A percentile compares a stretch with the other conserved stretches of the same genome.
Conservation (phyloP, 1,284 basidiomycete species). For the Sparassis latifolia region DNA sequence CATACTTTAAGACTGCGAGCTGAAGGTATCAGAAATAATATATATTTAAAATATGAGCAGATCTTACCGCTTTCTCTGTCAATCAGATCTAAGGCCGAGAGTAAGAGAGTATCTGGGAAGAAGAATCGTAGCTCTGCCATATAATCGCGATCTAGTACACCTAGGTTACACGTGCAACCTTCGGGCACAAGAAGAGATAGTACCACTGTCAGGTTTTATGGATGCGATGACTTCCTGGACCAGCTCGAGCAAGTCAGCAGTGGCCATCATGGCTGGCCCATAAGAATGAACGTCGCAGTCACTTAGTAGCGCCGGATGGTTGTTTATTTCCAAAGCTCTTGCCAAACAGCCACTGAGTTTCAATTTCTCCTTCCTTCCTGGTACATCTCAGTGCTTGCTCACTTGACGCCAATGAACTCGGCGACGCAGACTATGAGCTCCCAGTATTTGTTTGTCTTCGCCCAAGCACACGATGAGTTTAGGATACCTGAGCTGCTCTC, state of each 20-base stretch:
- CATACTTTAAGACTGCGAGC: conserved; percentile 54
- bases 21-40: neutral
- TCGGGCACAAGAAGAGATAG: neutral
- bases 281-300: neutral
- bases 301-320: neutral
- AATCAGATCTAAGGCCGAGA: conserved; percentile 67
- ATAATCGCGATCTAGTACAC: conserved; percentile 43
- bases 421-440: neutral
- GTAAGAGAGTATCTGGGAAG: conserved; percentile 53
- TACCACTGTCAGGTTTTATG: conserved; percentile 8
- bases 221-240: neutral
- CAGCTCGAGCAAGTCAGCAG: neutral
- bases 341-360: conserved; percentile 5
- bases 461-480: conserved; percentile 76
- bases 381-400: neutral
- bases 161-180: neutral
- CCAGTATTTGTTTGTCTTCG: conserved; percentile 70
- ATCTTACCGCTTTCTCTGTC: conserved; percentile 55
- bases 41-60: neutral
- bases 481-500: conserved; percentile 76
- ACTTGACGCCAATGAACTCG: neutral
- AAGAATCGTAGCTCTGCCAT: conserved; percentile 48
- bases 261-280: neutral
- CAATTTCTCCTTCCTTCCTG: neutral
- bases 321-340: conserved; percentile 4